Base-by-base conservation (phyloP, 305 asterid species). In the Plantago coronopus region DNA sequence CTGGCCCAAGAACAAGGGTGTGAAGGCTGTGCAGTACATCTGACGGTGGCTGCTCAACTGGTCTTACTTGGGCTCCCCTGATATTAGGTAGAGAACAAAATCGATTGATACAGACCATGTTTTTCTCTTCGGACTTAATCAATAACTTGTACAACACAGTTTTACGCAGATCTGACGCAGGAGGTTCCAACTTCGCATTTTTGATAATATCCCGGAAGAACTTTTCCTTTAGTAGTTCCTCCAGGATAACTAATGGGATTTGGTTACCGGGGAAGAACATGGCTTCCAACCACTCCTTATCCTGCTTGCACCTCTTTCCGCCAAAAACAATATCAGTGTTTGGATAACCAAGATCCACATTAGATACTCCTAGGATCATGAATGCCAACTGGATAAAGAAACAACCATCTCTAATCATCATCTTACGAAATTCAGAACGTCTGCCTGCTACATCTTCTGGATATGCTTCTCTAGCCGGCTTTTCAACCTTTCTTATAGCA, bases 401-500 rank as follows among this genome's bases (percentile, higher is more conserved):
- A 16, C 82, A 77, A 38, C 79, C 72, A 21, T 77, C 79, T 19
- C 45, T 63, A 40, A 76, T 62, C 78, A 76, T 72, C 73, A 65
- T 69, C 70, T 31, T 38, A 1, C 63, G 65, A 18, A 76, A 76
- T 1, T 66, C 7, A 46, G 62, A 42, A 21, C 45, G 65, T 1
- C 42, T 43, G 0, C 59, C 7, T 0, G 14, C 13, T 10, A 16
- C 2, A 6, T 17, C 13, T 7, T 43, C 54, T 10, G 15, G 61
- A 37, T 75, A 71, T 47, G 44, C 21, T 18, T 31, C 48, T 46
- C 47, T 61, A 17, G 81, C 71, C 57, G 62, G 31, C 38, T 18
- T 31, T 43, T 68, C 68, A 1, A 65, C 56, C 42, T 27, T 48
- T 29, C 70, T 69, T 7, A 72, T 53, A 14, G 58, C 55, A 15